phyloP scores from a whole-genome alignment of 768 basidiomycete species.

The Podaxis carcinomalis region DNA sequence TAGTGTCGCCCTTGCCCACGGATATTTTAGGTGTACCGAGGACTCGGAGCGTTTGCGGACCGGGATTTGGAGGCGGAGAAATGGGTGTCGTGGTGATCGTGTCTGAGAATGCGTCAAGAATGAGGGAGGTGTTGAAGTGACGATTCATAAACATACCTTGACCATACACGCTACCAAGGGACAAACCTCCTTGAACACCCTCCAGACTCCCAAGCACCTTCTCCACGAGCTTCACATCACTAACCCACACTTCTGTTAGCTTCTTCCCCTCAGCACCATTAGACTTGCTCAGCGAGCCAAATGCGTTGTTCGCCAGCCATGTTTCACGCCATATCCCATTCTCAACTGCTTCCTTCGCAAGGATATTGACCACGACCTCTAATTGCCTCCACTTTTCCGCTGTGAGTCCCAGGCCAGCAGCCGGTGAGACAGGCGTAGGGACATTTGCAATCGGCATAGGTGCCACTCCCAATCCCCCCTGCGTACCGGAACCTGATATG shows the following conservation, averaged over 20 bases:
- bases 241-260: constrained; percentile 46
- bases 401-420: constrained; percentile 57
- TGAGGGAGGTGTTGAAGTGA: background rate
- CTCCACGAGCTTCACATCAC: constrained; percentile 46
- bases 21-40: constrained; percentile 53
- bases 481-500: constrained; percentile 36
- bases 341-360: constrained; percentile 71
- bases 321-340: constrained; percentile 66
- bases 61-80: background rate
- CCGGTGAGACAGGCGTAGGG: constrained; percentile 84
- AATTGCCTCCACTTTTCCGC: constrained; percentile 65
- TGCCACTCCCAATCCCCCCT: constrained; percentile 29
- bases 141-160: constrained; percentile 23
- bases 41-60: constrained; percentile 23
- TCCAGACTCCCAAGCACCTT: constrained; percentile 31
- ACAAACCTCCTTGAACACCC: constrained; percentile 36
- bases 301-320: constrained; percentile 43
- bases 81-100: background rate
- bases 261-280: constrained; percentile 18
- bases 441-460: constrained; percentile 38
- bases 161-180: constrained; percentile 40
- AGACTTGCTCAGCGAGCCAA: background rate
- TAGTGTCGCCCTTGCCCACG: constrained; percentile 60
- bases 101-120: background rate
- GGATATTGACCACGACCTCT: constrained; percentile 58